These are phyloP conservation scores for Solanum pinnatisectum DNA, from an alignment of 257 asterid genomes.

Conservation along the genomic window DNA sequence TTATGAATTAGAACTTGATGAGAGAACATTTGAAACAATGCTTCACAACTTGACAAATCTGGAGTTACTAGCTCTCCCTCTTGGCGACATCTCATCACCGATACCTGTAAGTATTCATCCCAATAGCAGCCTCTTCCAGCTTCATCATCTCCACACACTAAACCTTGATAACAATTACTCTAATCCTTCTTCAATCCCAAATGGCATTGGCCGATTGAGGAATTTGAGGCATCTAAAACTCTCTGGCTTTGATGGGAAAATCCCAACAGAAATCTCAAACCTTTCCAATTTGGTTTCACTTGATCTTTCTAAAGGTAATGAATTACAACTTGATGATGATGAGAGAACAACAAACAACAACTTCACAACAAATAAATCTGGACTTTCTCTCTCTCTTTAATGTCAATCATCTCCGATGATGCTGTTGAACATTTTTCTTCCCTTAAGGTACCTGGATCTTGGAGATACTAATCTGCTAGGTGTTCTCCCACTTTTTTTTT, in stretches of 20 bases:
- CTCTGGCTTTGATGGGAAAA: no score
- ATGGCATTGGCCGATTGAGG: neutral
- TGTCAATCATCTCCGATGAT: neutral
- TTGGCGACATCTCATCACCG: no score
- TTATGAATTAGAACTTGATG: no score
- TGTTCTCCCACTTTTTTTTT: neutral
- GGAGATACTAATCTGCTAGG: neutral
- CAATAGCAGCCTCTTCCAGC: no score
- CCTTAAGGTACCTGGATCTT: neutral
- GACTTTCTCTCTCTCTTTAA: neutral
- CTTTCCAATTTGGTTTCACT: no score
- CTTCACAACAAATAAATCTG: neutral
- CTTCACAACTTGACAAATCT: no score
- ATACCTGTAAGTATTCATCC: no score
- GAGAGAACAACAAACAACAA: neutral
- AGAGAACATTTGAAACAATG: no score
- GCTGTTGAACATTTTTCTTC: neutral
- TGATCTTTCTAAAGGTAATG: accelerated
- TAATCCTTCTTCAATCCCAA: neutral
- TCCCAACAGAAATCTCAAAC: no score
- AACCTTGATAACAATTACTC: no score
- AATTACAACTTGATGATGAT: neutral
- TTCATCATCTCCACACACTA: no score
- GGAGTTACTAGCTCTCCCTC: no score
- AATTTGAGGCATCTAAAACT: neutral